Base-by-base conservation (phyloP, 1,284 basidiomycete species). In the Puccinia triticina region DNA sequence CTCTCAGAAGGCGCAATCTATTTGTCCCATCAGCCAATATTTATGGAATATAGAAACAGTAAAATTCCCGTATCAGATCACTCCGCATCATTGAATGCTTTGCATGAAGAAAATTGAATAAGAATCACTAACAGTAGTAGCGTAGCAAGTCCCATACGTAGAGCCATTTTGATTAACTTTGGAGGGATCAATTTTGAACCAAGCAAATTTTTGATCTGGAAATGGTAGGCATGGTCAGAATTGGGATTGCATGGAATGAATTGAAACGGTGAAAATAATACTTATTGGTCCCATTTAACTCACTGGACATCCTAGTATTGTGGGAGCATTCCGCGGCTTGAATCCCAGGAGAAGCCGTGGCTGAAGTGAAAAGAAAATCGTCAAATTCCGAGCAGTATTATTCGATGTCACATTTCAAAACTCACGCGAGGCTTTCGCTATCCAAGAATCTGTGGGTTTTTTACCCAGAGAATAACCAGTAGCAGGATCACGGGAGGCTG, bases 111-210 rank as follows among this genome's bases (percentile, higher is more conserved):
- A 43, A 5, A 23, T 23, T 29, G 0, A 53, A n/a, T 32, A 64
- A 64, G 48, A 46, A 48, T 29, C n/a, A 73, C 78, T 16, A 23
- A 81, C 78, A 69, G 55, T 32, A n/a, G 26, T 61, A 18, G 78
- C 78, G 46, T 48, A 64, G 48, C 78, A 81, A 48, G 50, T 73
- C 23, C 78, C 78, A 81, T 81, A 81, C 48, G 78, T 69, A 29
- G 78, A 69, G 7, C 69, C 55, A 14, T 64, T 23, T 46, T 73
- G 67, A 43, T 73, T 81, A 14, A 59, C 71, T 72, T 73, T 81
- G 3, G 78, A 55, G 32, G 78, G 53, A 74, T 81, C 78, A 50
- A 81, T 73, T 46, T 72, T n/a, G 34, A 81, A 81, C 67, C 69
- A 81, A n/a, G 69, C 78, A 34, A 81, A 81, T 46, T 72, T 61